Percentiles rank a stretch among this genome's conserved stretches.
phyloP scores from a whole-genome alignment of 208 protist genomes.

The Ichthyophonus hoferi region DNA sequence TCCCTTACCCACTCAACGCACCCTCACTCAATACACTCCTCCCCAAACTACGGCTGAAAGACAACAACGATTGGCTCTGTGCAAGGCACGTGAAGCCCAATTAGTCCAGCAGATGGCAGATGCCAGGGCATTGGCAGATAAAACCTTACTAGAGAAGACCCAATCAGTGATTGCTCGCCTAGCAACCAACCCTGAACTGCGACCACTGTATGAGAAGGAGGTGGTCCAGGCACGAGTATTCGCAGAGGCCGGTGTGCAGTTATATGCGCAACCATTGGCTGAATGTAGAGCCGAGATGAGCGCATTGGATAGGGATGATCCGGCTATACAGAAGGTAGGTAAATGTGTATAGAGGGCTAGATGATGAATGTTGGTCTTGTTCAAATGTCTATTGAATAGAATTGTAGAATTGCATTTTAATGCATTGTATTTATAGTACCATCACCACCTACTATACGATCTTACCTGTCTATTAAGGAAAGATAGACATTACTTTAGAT shows the following conservation, averaged over 20 bases:
- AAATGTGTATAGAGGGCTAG: background rate
- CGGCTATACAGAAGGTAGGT: background rate
- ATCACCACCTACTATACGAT: too few relatives aligned
- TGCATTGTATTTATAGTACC: too few relatives aligned
- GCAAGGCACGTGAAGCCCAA: background rate
- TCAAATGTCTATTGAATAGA: too few relatives aligned
- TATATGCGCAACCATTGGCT: background rate
- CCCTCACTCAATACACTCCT: background rate
- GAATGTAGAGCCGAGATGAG: background rate
- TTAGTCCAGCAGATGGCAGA: background rate
- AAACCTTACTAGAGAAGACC: background rate
- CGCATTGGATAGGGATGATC: background rate
- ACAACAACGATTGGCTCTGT: background rate
- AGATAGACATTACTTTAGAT: too few relatives aligned
- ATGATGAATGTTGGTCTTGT: too few relatives aligned
- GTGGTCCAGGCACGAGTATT: background rate
- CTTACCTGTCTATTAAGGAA: too few relatives aligned
- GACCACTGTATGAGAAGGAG: background rate
- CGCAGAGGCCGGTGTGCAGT: background rate
- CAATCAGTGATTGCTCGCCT: background rate
- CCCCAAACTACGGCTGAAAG: background rate
- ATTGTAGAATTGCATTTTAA: too few relatives aligned
- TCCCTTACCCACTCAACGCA: too few relatives aligned
- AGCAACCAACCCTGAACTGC: background rate
- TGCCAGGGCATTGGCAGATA: background rate